Base-by-base conservation (phyloP, 768 basidiomycete genomes). In the Tubosaeta sp. region DNA sequence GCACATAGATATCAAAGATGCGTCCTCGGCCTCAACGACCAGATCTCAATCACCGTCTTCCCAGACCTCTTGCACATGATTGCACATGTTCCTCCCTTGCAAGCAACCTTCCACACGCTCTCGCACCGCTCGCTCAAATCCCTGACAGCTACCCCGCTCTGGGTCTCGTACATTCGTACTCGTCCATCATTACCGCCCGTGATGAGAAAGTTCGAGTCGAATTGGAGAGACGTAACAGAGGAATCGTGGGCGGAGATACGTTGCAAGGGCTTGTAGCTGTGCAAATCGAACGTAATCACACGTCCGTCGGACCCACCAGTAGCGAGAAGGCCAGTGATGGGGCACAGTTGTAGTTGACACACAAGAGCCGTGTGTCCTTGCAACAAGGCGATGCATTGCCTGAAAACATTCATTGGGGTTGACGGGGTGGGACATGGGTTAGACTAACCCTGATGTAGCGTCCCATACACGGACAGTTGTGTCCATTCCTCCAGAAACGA, bases 381-480 rank as follows among this genome's bases (percentile, higher is more conserved):
- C 0, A 97, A 76, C 16, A 94, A 79, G 2, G 93, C 94, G 10
- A 85, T 63, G 64, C 93, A 95, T 51, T 84, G 74, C 7, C 91
- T 94, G 66, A 10, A 29, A 26, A 54, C 32, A 19, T 11, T 5
- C 35, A n/a, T 46, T 34, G 16, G 10, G 43, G 6, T 29, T 17
- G 16, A 31, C 44, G 26, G 41, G 27, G 13, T 19, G 39, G 10
- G 35, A 31, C 16, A 46, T 33, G 3, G 14, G 17, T 46, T 14
- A 31, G 22, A 70, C 84, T 58, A 64, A 94, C 92, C 95, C 95
- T 37, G 86, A 85, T 10, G 77, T 73, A 0, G 90, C 87, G 57
- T 88, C 84, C 95, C 95, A 98, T 0, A 97, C 81, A 4, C 94
- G 76, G 4, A 97, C 89, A 1, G 88, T 91, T n/a, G 91, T 94